phyloP scores from a whole-genome alignment of 2,329 filamentous ascomycete species.

The Fusarium sp. region DNA sequence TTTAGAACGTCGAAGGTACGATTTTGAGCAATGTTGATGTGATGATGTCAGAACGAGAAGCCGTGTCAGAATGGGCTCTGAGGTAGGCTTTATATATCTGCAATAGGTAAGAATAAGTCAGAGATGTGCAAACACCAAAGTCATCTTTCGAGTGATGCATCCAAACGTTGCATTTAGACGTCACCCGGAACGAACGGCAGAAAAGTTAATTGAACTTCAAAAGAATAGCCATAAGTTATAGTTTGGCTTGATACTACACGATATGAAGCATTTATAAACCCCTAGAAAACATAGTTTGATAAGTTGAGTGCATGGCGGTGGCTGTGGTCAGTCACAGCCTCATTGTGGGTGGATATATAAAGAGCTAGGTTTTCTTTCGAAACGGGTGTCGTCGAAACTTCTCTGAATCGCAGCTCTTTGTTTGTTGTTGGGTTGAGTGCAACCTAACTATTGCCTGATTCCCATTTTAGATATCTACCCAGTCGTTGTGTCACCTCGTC shows the following conservation, averaged over 20 bases:
- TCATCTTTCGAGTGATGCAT: background rate
- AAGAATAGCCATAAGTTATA: background rate
- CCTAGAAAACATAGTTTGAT: background rate
- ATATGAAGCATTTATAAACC: background rate
- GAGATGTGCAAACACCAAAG: background rate
- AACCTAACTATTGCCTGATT: background rate
- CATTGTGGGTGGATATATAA: background rate
- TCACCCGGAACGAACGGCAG: background rate
- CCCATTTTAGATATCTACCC: background rate
- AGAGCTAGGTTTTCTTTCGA: background rate
- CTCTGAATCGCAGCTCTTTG: background rate
- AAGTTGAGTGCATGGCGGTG: background rate
- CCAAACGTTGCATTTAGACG: background rate
- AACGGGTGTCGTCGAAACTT: background rate
- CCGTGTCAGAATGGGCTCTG: background rate
- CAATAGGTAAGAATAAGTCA: background rate
- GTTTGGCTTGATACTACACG: background rate
- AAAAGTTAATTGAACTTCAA: background rate
- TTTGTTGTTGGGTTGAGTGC: background rate
- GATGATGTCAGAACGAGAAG: background rate
- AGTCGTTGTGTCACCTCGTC: background rate
- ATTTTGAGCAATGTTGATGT: background rate
- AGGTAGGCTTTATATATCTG: background rate
- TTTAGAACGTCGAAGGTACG: background rate
- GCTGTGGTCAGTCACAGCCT: background rate